A percentile compares a stretch with the other conserved stretches of the same genome.
These are phyloP conservation scores for Kwoniella dejecticola DNA, from an alignment of 768 basidiomycete genomes.

Conservation along the genomic window DNA sequence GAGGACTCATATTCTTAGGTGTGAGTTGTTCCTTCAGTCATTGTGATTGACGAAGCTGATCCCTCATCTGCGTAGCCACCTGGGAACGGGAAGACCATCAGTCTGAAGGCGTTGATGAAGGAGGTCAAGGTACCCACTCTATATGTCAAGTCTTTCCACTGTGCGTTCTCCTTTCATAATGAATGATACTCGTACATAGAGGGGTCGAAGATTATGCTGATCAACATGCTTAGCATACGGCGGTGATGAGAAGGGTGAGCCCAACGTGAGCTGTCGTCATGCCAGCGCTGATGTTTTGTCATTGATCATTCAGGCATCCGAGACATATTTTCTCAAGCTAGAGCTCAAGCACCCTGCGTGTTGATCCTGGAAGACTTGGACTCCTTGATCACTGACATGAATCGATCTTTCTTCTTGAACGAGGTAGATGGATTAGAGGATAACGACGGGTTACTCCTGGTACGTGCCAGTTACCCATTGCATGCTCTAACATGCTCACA, in stretches of 20 bases:
- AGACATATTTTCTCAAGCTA: slow-evolving; percentile 71
- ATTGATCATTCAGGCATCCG: too few relatives aligned
- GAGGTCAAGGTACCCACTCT: slow-evolving; percentile 68
- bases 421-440: slow-evolving; percentile 74
- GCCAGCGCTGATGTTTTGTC: too few relatives aligned
- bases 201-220: too few relatives aligned
- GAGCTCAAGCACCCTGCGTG: slow-evolving; percentile 57
- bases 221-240: neutral
- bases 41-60: neutral
- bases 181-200: too few relatives aligned
- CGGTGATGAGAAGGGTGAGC: slow-evolving; percentile 20
- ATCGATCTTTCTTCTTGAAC: slow-evolving; percentile 86
- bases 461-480: slow-evolving; percentile 47
- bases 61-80: slow-evolving; percentile 29
- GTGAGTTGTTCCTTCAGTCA: slow-evolving; percentile 55
- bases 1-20: slow-evolving; percentile 79
- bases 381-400: slow-evolving; percentile 73
- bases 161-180: too few relatives aligned
- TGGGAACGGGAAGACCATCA: slow-evolving; percentile 75
- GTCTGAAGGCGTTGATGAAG: slow-evolving; percentile 75
- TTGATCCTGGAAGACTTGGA: slow-evolving; percentile 71
- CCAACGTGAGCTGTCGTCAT: neutral
- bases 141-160: slow-evolving; percentile 78
- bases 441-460: slow-evolving; percentile 76
- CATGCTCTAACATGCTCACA: too few relatives aligned